phyloP scores from a whole-genome alignment of 2,329 filamentous ascomycete genomes.

The Nigrospora sphaerica region DNA sequence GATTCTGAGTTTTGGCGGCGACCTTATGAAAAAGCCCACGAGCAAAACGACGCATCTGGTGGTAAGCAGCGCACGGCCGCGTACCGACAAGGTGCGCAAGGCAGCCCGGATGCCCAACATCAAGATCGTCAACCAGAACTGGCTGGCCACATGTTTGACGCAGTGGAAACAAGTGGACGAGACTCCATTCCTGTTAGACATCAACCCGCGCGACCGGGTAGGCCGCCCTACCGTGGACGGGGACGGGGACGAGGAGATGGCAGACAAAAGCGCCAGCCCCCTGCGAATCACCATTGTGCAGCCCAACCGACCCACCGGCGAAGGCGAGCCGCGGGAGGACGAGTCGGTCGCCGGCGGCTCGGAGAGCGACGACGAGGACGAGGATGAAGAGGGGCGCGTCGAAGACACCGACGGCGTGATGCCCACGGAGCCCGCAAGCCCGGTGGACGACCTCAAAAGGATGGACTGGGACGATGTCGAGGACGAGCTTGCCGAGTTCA shows the following conservation, averaged over 20 bases:
- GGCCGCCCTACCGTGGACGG: constrained; percentile 12
- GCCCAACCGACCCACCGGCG: constrained; percentile 11
- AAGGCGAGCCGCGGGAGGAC: constrained; percentile 25
- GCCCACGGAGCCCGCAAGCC: constrained; percentile 36
- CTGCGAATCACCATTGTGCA: constrained; percentile 30
- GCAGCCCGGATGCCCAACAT: constrained; percentile 73
- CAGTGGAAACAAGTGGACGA: constrained; percentile 81
- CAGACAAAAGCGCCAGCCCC: background rate
- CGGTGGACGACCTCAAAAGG: constrained; percentile 20
- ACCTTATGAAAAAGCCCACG: constrained; percentile 49
- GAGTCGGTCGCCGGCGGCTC: constrained; percentile 23
- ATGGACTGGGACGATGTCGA: constrained; percentile 35
- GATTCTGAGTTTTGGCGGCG: constrained; percentile 77
- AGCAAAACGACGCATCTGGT: constrained; percentile 67
- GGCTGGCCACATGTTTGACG: constrained; percentile 78
- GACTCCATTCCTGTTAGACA: constrained; percentile 66
- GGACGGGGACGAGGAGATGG: constrained; percentile 25
- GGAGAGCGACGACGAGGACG: constrained; percentile 31
- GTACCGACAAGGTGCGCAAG: constrained; percentile 86
- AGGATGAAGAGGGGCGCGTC: constrained; percentile 25
- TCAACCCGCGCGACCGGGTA: constrained; percentile 38
- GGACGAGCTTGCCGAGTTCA: constrained; percentile 59
- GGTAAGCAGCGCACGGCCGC: constrained; percentile 60
- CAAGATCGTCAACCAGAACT: constrained; percentile 86
- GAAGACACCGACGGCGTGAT: constrained; percentile 40